These are phyloP conservation scores for Nelumbo lutea DNA, from an alignment of 164 flowering plant genomes.

Conservation along the genomic window DNA sequence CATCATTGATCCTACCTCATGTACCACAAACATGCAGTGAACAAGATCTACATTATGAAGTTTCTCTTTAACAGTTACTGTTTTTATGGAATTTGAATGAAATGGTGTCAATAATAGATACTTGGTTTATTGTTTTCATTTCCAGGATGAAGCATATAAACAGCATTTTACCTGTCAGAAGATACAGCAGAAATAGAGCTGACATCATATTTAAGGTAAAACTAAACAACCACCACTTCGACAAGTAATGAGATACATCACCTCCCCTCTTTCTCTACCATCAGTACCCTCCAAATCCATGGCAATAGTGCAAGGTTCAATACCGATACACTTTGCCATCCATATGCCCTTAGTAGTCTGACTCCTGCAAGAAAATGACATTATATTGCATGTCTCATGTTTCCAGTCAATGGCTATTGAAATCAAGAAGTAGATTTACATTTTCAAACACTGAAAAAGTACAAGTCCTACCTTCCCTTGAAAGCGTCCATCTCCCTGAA, in stretches of 20 bases:
- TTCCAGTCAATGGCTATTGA: background rate
- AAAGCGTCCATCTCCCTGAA: constrained; percentile 73
- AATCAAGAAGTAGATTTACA: background rate
- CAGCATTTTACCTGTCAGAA: too few relatives aligned
- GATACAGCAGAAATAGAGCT: too few relatives aligned
- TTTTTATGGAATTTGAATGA: too few relatives aligned
- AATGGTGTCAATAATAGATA: too few relatives aligned
- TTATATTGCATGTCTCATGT: background rate
- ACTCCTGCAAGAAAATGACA: constrained; percentile 31
- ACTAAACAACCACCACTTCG: too few relatives aligned
- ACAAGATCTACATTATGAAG: too few relatives aligned
- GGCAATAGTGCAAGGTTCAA: constrained; percentile 60
- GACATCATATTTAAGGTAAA: too few relatives aligned
- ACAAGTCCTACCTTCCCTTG: constrained; percentile 47
- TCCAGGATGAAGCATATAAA: too few relatives aligned
- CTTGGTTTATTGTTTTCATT: too few relatives aligned
- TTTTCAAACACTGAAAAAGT: background rate
- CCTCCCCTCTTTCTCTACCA: constrained; percentile 81
- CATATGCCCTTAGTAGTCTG: constrained; percentile 74
- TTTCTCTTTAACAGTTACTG: too few relatives aligned
- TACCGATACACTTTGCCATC: constrained; percentile 60
- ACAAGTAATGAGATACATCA: constrained; percentile 8
- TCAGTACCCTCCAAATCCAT: constrained; percentile 82
- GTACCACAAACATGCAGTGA: too few relatives aligned
- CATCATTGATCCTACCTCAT: too few relatives aligned